Evolutionary conservation across 106 monocot genomes (phyloP), one percentile per base, ranked within the genome.

Genomic region (Platanthera zijinensis): DNA sequence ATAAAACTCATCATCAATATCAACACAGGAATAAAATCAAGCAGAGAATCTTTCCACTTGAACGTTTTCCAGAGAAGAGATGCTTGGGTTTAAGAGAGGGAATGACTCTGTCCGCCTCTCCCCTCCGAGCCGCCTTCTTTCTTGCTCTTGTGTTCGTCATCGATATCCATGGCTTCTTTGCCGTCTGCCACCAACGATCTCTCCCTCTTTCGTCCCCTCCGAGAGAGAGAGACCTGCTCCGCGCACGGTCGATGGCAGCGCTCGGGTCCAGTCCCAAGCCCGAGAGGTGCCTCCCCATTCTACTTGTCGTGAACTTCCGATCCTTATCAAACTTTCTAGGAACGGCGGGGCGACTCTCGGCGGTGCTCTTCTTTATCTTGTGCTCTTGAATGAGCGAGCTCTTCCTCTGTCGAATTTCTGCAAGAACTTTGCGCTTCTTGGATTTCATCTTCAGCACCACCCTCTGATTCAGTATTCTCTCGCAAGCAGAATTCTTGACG

Each of bases 401-500:
- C 84, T 99, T 99, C 86, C 90, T 94, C 75, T 81, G 88, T 70
- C 94, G 79, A 53, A 94, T 99, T 50, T 83, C 86, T 18, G 87
- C 85, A 50, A 99, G 70, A 67, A 88, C 89, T 57, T 91, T 80
- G 30, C 81, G 77, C 86, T 90, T 96, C 62, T 96, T 96, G 13
- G 95, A 96, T 47, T 90, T 96, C 95, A 96, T 90, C 84, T 96
- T 96, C 19, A 88, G 64, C 76, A 90, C 86, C 51, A 96, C 92
- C 70, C 95, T 84, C 75, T 92, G 90, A 74, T 96, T 85, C 78
- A 96, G 75, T 12, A 96, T 77, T 73, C 92, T 88, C 73, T 93
- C 95, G 77, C 95, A 96, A 10, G 92, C 95, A 57, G 95, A 81
- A 89, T 96, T 92, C 78, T 97, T 97, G 15, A 93, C 97, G 6